Percentiles rank a stretch among this genome's conserved stretches.
Conservation (phyloP, 768 basidiomycete genomes). For the Phylloporus rhodoxanthus region DNA sequence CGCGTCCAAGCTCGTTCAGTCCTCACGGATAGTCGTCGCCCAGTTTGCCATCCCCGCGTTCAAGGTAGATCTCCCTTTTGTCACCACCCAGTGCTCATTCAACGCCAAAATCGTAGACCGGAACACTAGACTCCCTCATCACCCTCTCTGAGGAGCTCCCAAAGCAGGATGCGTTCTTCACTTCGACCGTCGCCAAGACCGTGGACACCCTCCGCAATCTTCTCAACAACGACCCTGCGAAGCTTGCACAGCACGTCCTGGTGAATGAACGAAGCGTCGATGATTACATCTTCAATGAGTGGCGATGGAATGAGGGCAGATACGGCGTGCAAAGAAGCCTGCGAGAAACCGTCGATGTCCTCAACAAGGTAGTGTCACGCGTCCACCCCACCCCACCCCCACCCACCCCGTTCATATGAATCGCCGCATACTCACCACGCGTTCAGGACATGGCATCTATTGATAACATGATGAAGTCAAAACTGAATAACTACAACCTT, state of each 20-base stretch:
- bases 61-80: slow-evolving; percentile 59
- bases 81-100: slow-evolving; percentile 8
- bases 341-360: slow-evolving; percentile 74
- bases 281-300: slow-evolving; percentile 69
- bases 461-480: slow-evolving; percentile 89
- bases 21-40: slow-evolving; percentile 49
- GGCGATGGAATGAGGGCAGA: slow-evolving; percentile 92
- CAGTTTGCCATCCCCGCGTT: slow-evolving; percentile 77
- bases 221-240: slow-evolving; percentile 78
- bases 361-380: slow-evolving; percentile 64
- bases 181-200: slow-evolving; percentile 79
- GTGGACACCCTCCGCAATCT: slow-evolving; percentile 92
- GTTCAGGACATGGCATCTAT: slow-evolving; percentile 84
- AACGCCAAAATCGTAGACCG: slow-evolving; percentile 53
- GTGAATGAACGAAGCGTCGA: slow-evolving; percentile 79
- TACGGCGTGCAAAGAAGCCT: slow-evolving; percentile 81
- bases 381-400: slow-evolving; percentile 6
- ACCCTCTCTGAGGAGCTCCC: slow-evolving; percentile 87
- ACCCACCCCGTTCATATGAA: slow-evolving; percentile 16
- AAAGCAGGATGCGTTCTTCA: slow-evolving; percentile 87
- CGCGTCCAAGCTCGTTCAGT: slow-evolving; percentile 52
- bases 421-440: slow-evolving; percentile 22
- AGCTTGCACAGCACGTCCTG: slow-evolving; percentile 67
- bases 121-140: slow-evolving; percentile 86
- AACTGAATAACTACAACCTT: slow-evolving; percentile 86